A percentile compares a stretch with the other conserved stretches of the same genome.
phyloP scores from a whole-genome alignment of 2,329 filamentous ascomycete genomes.

The Dactylellina drechsleri region DNA sequence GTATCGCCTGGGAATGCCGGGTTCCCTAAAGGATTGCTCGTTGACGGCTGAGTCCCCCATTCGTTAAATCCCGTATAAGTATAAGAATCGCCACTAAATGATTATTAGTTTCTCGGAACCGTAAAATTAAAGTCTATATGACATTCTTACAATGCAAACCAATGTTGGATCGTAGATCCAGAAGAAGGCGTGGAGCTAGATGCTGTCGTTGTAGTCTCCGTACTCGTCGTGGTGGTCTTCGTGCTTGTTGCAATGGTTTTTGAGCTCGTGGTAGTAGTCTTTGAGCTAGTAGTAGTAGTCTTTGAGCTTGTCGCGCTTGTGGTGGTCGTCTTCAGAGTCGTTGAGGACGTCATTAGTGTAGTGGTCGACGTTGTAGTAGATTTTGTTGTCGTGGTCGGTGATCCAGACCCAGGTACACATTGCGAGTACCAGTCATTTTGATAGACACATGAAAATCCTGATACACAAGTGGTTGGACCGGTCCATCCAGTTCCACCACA shows the following conservation, averaged over 20 bases:
- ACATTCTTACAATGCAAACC: slow-evolving; percentile 39
- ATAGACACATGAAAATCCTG: slow-evolving; percentile 37
- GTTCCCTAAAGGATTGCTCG: slow-evolving; percentile 71
- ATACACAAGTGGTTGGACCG: slow-evolving; percentile 43
- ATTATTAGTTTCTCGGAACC: not conserved
- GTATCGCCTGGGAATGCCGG: slow-evolving; percentile 68
- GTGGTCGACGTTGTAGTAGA: not conserved
- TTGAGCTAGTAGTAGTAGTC: not conserved
- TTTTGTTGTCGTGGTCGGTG: not conserved
- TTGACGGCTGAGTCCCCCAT: slow-evolving; percentile 66
- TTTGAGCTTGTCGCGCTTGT: slow-evolving; percentile 5
- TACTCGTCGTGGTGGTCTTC: slow-evolving; percentile 4
- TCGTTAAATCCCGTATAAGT: slow-evolving; percentile 70
- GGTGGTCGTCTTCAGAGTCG: not conserved
- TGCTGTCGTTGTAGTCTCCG: slow-evolving; percentile 11
- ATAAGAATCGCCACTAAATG: slow-evolving; percentile 69
- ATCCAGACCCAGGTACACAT: slow-evolving; percentile 18
- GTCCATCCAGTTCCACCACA: slow-evolving; percentile 53
- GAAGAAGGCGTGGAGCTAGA: slow-evolving; percentile 17
- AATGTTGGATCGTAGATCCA: slow-evolving; percentile 23
- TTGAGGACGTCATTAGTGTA: not conserved
- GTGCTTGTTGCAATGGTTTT: not conserved
- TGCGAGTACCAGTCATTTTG: slow-evolving; percentile 54
- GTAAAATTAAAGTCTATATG: not conserved
- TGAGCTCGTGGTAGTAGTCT: not conserved